These are phyloP conservation scores for Boletus reticuloceps DNA, from an alignment of 768 basidiomycete genomes.

Conservation along the genomic window DNA sequence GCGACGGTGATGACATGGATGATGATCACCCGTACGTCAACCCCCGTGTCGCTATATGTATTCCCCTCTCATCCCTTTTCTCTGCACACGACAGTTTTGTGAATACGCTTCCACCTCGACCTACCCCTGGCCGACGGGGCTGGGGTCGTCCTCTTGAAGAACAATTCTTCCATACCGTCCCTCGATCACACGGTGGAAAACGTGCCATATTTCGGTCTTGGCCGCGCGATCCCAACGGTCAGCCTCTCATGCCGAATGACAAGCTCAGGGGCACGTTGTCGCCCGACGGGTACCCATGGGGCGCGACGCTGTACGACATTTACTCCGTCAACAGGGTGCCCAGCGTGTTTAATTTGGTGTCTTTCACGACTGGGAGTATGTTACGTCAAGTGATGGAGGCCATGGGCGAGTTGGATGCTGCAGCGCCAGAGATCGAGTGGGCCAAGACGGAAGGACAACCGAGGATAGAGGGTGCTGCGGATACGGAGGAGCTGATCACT, in stretches of 20 bases:
- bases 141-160: conserved; percentile 9
- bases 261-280: conserved; percentile 15
- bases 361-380: conserved; percentile 21
- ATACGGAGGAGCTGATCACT: conserved; percentile 15
- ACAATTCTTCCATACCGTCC: conserved; percentile 1
- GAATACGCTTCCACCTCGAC: too few species aligned
- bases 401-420: conserved; percentile 16
- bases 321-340: conserved; percentile 14
- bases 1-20: neutral
- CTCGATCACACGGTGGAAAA: neutral
- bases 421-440: conserved; percentile 19
- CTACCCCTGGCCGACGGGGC: neutral
- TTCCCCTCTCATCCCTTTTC: too few species aligned
- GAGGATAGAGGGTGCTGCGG: conserved; percentile 9
- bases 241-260: conserved; percentile 6
- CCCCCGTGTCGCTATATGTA: too few species aligned
- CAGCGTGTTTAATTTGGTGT: fast-evolving
- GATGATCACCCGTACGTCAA: too few species aligned
- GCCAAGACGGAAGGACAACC: conserved; percentile 23
- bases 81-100: too few species aligned
- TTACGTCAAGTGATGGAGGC: conserved; percentile 11
- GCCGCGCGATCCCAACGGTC: conserved; percentile 17
- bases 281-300: conserved; percentile 25
- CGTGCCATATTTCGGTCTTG: conserved; percentile 24
- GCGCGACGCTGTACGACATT: conserved; percentile 27